Evolutionary conservation across 306 rosid species (phyloP), one percentile per base, ranked within the genome.

Genomic region (Pyrus betulifolia): DNA sequence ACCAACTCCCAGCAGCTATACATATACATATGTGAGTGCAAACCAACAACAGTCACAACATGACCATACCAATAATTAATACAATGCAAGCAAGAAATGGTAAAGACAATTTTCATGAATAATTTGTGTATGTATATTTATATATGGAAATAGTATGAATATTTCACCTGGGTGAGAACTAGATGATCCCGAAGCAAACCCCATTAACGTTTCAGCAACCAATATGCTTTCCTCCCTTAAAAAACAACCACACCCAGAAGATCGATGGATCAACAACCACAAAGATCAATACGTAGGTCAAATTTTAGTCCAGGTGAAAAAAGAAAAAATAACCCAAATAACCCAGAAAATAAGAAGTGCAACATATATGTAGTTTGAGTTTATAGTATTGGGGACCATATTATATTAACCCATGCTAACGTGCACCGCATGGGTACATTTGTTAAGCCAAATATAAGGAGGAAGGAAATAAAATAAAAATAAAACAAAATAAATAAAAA

Each of bases 391-490:
- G 79, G 92, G 91, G 95, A 90, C 95, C 92, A 89, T 81, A 74
- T 59, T 67, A 83, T 83, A 74, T 59, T 64, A 83, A 81, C 79
- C 79, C 81, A 79, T 78, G 79, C 82, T 82, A 86, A 72, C 80
- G 88, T 91, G 95, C 91, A 91, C 88, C 88, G 83, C 88, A 83
- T 84, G 87, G 81, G 80, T 72, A 67, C 70, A 86, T 74, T 86
- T 83, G 93, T 77, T 80, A 80, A 6, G 55, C 84, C 86, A 69
- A 83, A 81, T 83, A 82, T 84, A 49, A 49, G 54, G 19, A 49
- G 58, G 79, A 87, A 85, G 57, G 38, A 35, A 35, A 35, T 7
- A 62, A 72, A 23, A 77, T 74, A 78, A 76, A 33, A 72, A 38
- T 31, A 44, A 27, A 67, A 67, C 7, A 17, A 64, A 19, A 30